Base-by-base conservation (phyloP, 805 yeast species). In the Ogataea neopini region DNA sequence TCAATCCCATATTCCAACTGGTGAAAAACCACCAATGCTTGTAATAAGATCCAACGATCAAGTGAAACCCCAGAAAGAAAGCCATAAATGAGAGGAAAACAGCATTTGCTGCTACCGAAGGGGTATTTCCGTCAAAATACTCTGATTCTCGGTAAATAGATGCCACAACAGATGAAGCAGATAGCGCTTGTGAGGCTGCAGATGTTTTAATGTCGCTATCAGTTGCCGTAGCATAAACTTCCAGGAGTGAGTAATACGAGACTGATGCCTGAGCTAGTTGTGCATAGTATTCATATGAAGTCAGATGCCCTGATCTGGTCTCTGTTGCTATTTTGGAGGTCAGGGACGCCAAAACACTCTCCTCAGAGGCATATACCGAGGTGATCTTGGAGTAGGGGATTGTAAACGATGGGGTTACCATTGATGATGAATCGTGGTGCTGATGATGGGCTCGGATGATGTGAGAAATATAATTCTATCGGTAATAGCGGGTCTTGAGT, bases 1-100 rank as follows among this genome's bases (percentile, higher is more conserved):
- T 73, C 14, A 75, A 62, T 1, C 89, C 88, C 50, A 74, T 65
- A 36, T 75, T 60, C 65, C 84, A 77, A 13, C 86, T 74, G 1
- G 70, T 57, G 5, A 82, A 77, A 60, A 86, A 80, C 86, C 91
- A 88, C 74, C 77, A 75, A 53, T 84, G 86, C 35, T 69, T 72
- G 51, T 70, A 76, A 56, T 64, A 71, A 0, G 74, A 15, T 1
- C 80, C 80, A 3, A 76, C 57, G 2, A 52, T 56, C 2, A 73
- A 49, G 40, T 84, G 85, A 18, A 59, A 45, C 0, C 63, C 48
- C 18, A 80, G 63, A 8, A 77, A 63, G 0, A 83, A 22, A 4
- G 74, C 79, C 72, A 81, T 84, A 0, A 84, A 63, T 2, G 73
- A 75, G 3, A 81, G 63, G 57, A 84, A 78, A 0, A 82, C 77